phyloP scores from a whole-genome alignment of 78 protist genomes.

The Corallochytrium limacisporum region DNA sequence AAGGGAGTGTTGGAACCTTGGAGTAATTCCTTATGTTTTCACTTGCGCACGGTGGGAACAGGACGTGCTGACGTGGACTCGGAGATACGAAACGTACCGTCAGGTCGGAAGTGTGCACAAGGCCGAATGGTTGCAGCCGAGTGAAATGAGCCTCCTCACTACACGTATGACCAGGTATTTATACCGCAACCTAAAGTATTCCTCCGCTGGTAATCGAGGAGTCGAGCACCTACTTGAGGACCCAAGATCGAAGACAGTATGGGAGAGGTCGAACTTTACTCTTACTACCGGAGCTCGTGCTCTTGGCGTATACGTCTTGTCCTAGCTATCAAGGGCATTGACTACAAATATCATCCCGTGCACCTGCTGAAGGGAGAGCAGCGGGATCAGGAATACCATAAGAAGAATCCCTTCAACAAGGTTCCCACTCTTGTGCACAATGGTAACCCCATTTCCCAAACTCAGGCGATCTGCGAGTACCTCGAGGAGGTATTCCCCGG shows the following conservation, averaged over 20 bases:
- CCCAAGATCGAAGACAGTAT: too few species aligned
- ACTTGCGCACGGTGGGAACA: too few species aligned
- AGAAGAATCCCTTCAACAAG: neutral
- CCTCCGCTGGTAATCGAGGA: neutral
- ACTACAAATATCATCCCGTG: constrained; percentile 20
- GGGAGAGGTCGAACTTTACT: too few species aligned
- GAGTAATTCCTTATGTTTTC: too few species aligned
- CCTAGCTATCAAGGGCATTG: constrained; percentile 11
- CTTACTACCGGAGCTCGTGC: constrained; percentile 67
- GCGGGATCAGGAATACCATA: neutral
- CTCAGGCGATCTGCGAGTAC: constrained; percentile 49
- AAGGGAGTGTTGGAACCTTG: too few species aligned
- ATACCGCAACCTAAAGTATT: neutral
- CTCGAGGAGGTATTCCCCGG: constrained; percentile 36
- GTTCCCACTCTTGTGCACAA: constrained; percentile 26
- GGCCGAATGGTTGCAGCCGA: too few species aligned
- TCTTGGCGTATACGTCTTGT: constrained; percentile 67
- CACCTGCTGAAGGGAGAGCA: constrained; percentile 48
- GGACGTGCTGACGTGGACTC: too few species aligned
- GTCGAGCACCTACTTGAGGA: too few species aligned
- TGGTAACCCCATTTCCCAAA: constrained; percentile 32
- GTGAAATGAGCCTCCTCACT: too few species aligned
- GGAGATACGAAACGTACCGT: too few species aligned
- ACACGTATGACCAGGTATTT: neutral
- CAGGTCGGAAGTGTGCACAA: too few species aligned